Base-by-base conservation (phyloP, 2,329 filamentous ascomycete species). In the Aspergillus brunneoviolaceus region DNA sequence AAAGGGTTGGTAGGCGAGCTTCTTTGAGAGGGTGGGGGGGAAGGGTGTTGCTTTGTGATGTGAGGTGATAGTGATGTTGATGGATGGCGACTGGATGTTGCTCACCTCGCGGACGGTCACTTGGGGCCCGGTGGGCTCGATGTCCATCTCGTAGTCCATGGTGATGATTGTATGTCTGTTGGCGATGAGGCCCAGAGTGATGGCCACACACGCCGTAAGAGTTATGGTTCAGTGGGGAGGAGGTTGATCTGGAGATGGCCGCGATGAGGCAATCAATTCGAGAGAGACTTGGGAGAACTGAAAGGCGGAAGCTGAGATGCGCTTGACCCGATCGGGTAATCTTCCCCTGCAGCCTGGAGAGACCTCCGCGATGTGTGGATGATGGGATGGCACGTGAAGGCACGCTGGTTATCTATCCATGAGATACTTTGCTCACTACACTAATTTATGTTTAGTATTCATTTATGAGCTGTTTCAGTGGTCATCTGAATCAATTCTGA, bases 61-160 rank as follows among this genome's bases (percentile, higher is more conserved):
- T 27, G 42, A 7, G 45, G 27, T 55, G 35, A 39, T 47, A 45
- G 19, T 45, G 39, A n/a, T 48, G n/a, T 23, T 5, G 31, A 5
- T 42, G 21, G 25, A 31, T 53, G 25, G 19, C 19, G 19, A 35
- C 19, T 52, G 5, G 14, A n/a, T 2, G 39, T 45, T 45, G 59
- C 64, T 60, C 64, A 80, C 79, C 67, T 80, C 79, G 70, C 79
- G 75, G 55, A 81, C 79, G 39, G 79, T 81, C 49, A 81, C 78
- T 68, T 80, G 78, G 50, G 78, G 78, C 66, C 79, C 79, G 23
- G 75, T 71, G 67, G 78, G 75, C 75, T 80, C 79, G 61, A 79
- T 77, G 53, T 80, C 79, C 77, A 80, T 80, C 68, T 77, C 76
- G 65, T 77, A 79, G 55, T 79, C 76, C 77, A 79, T 79, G 57